Conservation (phyloP, 257 asterid genomes). For the Solanum paucissectum region DNA sequence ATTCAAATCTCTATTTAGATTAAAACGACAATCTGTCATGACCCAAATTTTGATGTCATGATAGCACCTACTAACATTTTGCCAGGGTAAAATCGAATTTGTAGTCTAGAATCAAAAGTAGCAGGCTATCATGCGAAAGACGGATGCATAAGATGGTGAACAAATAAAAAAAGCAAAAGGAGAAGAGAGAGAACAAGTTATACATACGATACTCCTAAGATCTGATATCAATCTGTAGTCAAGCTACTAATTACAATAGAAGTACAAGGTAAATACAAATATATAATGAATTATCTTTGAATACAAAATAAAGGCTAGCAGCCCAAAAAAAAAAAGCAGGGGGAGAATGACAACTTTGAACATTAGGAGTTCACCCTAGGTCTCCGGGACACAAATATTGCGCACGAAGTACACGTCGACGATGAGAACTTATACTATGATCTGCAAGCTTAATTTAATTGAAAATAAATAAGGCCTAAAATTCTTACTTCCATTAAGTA, state of each 20-base stretch:
- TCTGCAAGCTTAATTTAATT: not conserved
- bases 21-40: not conserved
- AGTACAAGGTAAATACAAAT: not conserved
- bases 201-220: too few relatives aligned
- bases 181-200: not conserved
- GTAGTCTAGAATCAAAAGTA: not conserved
- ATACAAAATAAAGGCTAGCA: not conserved
- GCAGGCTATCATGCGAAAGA: not conserved
- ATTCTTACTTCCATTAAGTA: not conserved
- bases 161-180: not conserved
- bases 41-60: not conserved
- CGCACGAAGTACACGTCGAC: not conserved
- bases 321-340: not conserved
- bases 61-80: too few relatives aligned
- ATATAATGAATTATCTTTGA: not conserved
- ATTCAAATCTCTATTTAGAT: not conserved
- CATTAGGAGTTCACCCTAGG: not conserved
- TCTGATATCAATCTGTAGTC: too few relatives aligned
- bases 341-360: not conserved
- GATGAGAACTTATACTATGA: not conserved
- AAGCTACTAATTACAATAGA: too few relatives aligned
- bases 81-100: accelerated
- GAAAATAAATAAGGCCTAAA: not conserved
- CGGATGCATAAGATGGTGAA: not conserved
- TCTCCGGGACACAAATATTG: not conserved